Base-by-base conservation (phyloP, 169 alveolate species). In the Plasmodium ovale region DNA sequence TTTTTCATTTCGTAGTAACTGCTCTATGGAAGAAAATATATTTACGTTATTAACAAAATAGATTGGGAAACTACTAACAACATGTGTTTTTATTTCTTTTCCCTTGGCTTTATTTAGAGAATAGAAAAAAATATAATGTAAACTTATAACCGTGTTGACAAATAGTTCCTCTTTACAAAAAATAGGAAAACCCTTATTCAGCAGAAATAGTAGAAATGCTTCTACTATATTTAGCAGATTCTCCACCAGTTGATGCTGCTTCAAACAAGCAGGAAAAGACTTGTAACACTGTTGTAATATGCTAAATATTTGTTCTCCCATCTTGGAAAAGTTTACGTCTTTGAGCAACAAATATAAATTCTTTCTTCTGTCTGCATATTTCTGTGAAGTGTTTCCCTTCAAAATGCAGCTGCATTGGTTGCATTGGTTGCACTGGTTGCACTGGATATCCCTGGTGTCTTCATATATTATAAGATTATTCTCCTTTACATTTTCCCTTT, bases 61-160 rank as follows among this genome's bases (percentile, higher is more conserved):
- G 9, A 59, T 3, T 9, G 12, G 5, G 44, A 27, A 10, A 25
- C 29, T 59, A 59, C 29, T 27, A 27, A 59, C 1, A 25, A 59
- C 9, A 27, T 59, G 19, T 25, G 14, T 59, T 12, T 21, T 27
- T 14, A 59, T 59, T n/a, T n/a, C n/a, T 59, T 27, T 6, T 2
- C 29, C 70, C 23, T 59, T 59, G 29, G 70, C 1, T 59, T 59
- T 59, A 59, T 59, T 59, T 59, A 59, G 29, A 10, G 70, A 21
- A 59, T 27, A 25, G 12, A 6, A 31, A 59, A 25, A 21, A 59
- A 12, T 12, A 25, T 39, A 7, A 59, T 59, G 39, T 21, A 59
- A 59, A 23, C 39, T 25, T 25, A 9, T 59, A 1, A 59, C 29
- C 2, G 44, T 59, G 29, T 59, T 27, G 23, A 25, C 35, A 59